Evolutionary conservation across 1,284 basidiomycete genomes (phyloP).

Genomic region (Xerocomus cyaneibrunnescens): DNA sequence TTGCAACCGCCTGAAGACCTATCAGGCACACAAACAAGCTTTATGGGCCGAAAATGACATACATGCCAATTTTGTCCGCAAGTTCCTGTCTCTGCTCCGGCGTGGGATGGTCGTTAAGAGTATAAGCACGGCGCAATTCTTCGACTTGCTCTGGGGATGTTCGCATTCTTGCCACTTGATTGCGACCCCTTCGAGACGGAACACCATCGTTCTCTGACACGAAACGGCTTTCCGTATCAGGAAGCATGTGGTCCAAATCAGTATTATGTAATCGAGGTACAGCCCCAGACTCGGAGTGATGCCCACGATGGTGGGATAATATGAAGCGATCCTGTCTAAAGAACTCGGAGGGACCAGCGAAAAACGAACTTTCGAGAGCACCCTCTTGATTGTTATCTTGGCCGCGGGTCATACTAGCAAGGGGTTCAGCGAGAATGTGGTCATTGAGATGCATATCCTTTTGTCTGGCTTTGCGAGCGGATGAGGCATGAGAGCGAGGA

Average conservation of each 20-base stretch:
- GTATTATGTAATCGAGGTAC: slow-evolving; percentile 31
- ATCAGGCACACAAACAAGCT: slow-evolving; percentile 19
- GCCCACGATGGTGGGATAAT: slow-evolving; percentile 37
- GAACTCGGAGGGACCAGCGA: slow-evolving; percentile 33
- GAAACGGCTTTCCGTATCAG: slow-evolving; percentile 36
- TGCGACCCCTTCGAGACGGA: slow-evolving; percentile 33
- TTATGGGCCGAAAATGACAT: slow-evolving; percentile 35
- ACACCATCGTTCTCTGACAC: slow-evolving; percentile 38
- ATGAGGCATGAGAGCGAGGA: slow-evolving; percentile 31
- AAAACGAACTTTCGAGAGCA: slow-evolving; percentile 33
- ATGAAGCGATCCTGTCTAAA: slow-evolving; percentile 35
- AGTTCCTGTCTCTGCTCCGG: slow-evolving; percentile 63
- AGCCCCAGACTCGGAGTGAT: slow-evolving; percentile 29
- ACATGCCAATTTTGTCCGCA: slow-evolving; percentile 71
- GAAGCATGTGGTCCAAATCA: slow-evolving; percentile 28
- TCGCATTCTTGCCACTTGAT: slow-evolving; percentile 46
- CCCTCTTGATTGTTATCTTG: slow-evolving; percentile 17
- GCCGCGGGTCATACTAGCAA: slow-evolving; percentile 1
- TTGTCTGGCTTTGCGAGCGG: slow-evolving; percentile 37
- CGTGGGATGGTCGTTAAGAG: slow-evolving; percentile 60
- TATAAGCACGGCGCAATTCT: slow-evolving; percentile 62
- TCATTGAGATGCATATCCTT: slow-evolving; percentile 36
- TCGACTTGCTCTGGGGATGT: slow-evolving; percentile 65
- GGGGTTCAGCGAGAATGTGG: slow-evolving; percentile 25
- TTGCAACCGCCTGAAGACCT: slow-evolving; percentile 59